phyloP scores from a whole-genome alignment of 768 basidiomycete species.

The Suillus variegatus region DNA sequence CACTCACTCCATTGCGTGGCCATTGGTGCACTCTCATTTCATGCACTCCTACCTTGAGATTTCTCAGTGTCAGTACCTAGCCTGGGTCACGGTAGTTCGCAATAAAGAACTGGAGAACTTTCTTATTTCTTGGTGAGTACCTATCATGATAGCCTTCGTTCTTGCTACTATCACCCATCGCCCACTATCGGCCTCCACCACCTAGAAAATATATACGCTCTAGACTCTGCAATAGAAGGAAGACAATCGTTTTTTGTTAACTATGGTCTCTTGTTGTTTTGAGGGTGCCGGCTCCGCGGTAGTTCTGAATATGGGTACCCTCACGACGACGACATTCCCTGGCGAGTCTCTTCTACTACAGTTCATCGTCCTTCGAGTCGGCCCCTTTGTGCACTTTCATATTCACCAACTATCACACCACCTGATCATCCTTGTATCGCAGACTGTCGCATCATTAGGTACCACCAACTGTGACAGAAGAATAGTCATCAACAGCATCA shows the following conservation, averaged over 20 bases:
- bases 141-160: too few relatives aligned
- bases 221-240: too few relatives aligned
- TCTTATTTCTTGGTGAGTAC: too few relatives aligned
- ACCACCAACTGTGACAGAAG: neutral
- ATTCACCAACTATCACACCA: neutral
- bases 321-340: neutral
- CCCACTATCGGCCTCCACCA: neutral
- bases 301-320: neutral
- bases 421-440: neutral
- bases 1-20: neutral
- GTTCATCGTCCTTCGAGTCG: neutral
- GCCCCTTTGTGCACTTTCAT: neutral
- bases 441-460: neutral
- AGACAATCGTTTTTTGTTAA: too few relatives aligned
- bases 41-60: too few relatives aligned
- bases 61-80: neutral
- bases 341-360: neutral
- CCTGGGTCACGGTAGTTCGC: neutral
- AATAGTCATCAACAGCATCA: neutral
- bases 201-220: neutral
- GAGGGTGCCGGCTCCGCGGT: too few relatives aligned
- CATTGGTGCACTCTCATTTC: neutral
- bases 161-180: neutral
- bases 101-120: neutral
- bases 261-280: too few relatives aligned